These are phyloP conservation scores for Vitis rotundifolia DNA, from an alignment of 164 flowering plant genomes.

Conservation along the genomic window DNA sequence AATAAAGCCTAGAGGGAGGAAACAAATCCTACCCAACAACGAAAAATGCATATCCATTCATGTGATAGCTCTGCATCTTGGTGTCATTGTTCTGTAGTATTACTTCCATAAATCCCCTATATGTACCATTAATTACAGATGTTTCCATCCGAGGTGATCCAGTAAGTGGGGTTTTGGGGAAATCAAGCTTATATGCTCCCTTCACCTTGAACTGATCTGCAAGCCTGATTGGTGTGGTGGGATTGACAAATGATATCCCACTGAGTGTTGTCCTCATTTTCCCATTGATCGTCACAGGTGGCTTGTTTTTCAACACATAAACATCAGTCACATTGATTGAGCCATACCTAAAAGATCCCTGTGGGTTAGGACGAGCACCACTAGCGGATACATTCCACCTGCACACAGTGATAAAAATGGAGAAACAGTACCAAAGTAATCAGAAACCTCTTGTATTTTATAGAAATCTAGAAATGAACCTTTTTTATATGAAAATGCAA, in stretches of 20 bases:
- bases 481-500: no score
- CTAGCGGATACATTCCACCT: slow-evolving; percentile 93
- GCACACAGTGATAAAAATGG: slow-evolving; percentile 11
- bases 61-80: slow-evolving; percentile 78
- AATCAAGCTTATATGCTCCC: slow-evolving; percentile 80
- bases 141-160: slow-evolving; percentile 66
- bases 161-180: slow-evolving; percentile 66
- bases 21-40: slow-evolving; percentile 77
- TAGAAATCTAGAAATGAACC: neutral
- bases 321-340: slow-evolving; percentile 89
- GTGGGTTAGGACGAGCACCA: slow-evolving; percentile 99
- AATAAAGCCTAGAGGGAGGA: neutral
- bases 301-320: slow-evolving; percentile 67
- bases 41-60: slow-evolving; percentile 91
- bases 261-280: slow-evolving; percentile 63
- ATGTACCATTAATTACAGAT: slow-evolving; percentile 86
- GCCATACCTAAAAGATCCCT: slow-evolving; percentile 93
- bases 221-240: slow-evolving; percentile 79
- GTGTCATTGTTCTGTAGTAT: slow-evolving; percentile 91
- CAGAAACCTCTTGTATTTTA: neutral
- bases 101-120: slow-evolving; percentile 86
- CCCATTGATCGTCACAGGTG: slow-evolving; percentile 67
- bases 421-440: neutral
- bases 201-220: slow-evolving; percentile 71
- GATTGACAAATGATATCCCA: slow-evolving; percentile 77